Base-by-base conservation (phyloP, 2,329 filamentous ascomycete genomes). In the Phyllosticta paracitricarpa region DNA sequence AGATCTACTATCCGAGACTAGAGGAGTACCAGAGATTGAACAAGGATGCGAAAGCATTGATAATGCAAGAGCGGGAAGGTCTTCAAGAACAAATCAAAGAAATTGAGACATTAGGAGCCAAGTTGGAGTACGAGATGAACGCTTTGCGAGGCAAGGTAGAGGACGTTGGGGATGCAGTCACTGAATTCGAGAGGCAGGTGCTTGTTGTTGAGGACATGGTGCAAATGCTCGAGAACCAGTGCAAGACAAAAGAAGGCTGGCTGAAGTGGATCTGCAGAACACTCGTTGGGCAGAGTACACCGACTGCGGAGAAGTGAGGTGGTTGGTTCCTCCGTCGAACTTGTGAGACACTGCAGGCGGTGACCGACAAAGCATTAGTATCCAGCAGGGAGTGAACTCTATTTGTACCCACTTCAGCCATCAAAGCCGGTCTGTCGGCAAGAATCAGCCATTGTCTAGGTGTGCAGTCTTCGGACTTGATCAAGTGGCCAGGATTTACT, bases 111-210 rank as follows among this genome's bases (percentile, higher is more conserved):
- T 78, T 95, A 51, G 85, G 88, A 2, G 90, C 91, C 22, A 92
- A 92, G 73, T 79, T 97, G 61, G 92, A 97, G 69, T 97, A 97
- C 73, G 93, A 97, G 77, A 87, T 97, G 64, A 84, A 88, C 63
- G 85, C 86, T 17, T 78, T 97, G n/a, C 81, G 85, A 56, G 85
- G 86, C 56, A 91, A 91, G 68, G 87, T 96, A 9, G 82, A 89
- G 67, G 93, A 97, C 69, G 89, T 96, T 8, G 91, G 96, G 69
- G 88, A 91, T 64, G 89, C 89, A 0, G 84, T 96, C 0, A 77
- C 76, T 10, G 88, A 91, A 64, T 95, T 96, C 72, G 89, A 92
- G 73, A 81, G 83, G 56, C 88, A 92, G 71, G 75, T 79, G 4
- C 65, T 54, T 30, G 68, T 68, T 61, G 74, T 79, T 4, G 78